phyloP scores from a whole-genome alignment of 2,329 filamentous ascomycete species.

The Fusarium metavorans region DNA sequence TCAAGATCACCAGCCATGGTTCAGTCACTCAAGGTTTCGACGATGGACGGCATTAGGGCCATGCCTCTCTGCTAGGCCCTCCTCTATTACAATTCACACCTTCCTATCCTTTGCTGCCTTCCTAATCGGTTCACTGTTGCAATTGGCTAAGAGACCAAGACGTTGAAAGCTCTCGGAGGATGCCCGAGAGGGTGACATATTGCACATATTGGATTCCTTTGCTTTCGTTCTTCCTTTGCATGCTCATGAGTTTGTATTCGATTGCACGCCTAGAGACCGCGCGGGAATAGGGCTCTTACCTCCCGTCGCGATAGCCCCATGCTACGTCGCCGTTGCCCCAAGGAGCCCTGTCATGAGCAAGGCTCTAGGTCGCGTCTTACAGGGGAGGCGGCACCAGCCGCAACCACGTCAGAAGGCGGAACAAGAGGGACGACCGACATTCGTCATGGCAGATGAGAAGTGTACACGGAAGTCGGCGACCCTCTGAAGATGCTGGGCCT shows the following conservation, averaged over 20 bases:
- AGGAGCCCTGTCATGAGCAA: neutral
- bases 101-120: neutral
- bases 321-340: neutral
- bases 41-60: neutral
- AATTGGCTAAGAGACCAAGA: neutral
- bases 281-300: neutral
- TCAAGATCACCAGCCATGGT: slow-evolving; percentile 17
- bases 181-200: neutral
- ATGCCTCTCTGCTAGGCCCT: neutral
- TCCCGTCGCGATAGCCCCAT: neutral
- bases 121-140: neutral
- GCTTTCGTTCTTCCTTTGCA: neutral
- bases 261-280: neutral
- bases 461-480: neutral
- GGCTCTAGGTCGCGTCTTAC: neutral
- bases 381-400: slow-evolving; percentile 8
- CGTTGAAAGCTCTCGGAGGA: neutral
- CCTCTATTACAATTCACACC: neutral
- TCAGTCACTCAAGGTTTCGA: slow-evolving; percentile 27
- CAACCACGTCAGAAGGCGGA: neutral
- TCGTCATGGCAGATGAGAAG: neutral
- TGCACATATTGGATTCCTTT: neutral
- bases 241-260: neutral
- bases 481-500: slow-evolving; percentile 5
- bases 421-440: neutral